Evolutionary conservation across 2,329 filamentous ascomycete genomes (phyloP).

Genomic region (Aureobasidium mangrovei): DNA sequence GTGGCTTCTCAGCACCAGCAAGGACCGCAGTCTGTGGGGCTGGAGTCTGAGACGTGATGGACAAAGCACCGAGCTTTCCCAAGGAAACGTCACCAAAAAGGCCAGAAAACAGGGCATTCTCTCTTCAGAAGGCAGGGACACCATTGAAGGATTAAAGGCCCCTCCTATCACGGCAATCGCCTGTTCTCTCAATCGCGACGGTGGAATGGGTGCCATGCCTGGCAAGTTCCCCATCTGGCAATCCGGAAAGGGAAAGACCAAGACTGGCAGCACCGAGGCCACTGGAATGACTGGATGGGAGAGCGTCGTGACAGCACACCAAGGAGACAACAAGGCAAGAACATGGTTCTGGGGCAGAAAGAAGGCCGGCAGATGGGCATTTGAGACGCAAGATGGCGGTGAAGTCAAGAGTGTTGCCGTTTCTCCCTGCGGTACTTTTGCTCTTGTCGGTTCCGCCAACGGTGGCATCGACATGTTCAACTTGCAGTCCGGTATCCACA

Average conservation of each 20-base stretch:
- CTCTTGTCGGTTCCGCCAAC: constrained; percentile 72
- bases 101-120: constrained; percentile 79
- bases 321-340: constrained; percentile 71
- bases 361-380: constrained; percentile 83
- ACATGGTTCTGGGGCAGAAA: constrained; percentile 99
- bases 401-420: constrained; percentile 78
- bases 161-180: constrained; percentile 88
- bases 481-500: constrained; percentile 81
- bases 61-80: constrained; percentile 86
- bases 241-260: constrained; percentile 52
- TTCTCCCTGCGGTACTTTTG: constrained; percentile 88
- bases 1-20: constrained; percentile 84
- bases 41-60: constrained; percentile 93
- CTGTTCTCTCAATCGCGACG: constrained; percentile 85
- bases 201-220: constrained; percentile 78
- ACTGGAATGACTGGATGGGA: constrained; percentile 88
- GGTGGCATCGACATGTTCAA: constrained; percentile 94
- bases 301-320: constrained; percentile 88
- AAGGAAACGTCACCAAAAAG: constrained; percentile 79
- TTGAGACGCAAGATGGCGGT: constrained; percentile 75
- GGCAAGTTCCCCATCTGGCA: constrained; percentile 78
- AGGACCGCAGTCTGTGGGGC: constrained; percentile 88
- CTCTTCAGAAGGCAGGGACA: constrained; percentile 25
- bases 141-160: constrained; percentile 63
- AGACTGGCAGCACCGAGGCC: constrained; percentile 58